These are phyloP conservation scores for Microbotryum intermedium DNA, from an alignment of 1,284 basidiomycete species.

Conservation along the genomic window DNA sequence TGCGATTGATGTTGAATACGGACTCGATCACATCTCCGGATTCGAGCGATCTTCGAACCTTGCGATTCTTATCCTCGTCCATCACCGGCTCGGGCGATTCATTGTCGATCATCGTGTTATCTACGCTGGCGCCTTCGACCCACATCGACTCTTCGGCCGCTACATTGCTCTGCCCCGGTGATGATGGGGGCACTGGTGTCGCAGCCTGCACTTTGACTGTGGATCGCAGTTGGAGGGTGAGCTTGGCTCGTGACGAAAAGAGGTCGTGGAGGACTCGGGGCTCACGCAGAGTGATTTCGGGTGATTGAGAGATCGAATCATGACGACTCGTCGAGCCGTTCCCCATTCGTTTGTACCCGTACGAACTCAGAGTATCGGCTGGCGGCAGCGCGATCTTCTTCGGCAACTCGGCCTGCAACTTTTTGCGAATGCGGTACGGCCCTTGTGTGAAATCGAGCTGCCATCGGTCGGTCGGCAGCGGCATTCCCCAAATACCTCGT, in stretches of 20 bases:
- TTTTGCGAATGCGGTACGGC: constrained; percentile 13
- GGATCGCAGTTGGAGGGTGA: no score
- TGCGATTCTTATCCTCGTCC: constrained; percentile 59
- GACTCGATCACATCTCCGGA: constrained; percentile 84
- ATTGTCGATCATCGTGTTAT: background rate
- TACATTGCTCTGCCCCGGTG: no score
- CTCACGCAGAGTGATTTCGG: background rate
- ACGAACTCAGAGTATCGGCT: no score
- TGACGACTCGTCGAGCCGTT: background rate
- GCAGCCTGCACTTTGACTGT: no score
- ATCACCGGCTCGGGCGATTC: constrained; percentile 32
- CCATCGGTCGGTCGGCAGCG: background rate
- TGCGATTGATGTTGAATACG: constrained; percentile 73
- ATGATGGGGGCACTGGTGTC: no score
- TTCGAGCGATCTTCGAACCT: constrained; percentile 52
- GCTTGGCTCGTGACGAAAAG: background rate
- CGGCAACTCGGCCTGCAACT: constrained; percentile 2
- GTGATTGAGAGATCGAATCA: background rate
- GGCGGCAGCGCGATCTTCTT: background rate
- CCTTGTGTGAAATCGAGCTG: constrained; percentile 17
- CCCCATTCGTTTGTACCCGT: no score
- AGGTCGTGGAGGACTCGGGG: background rate
- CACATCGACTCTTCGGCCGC: constrained; percentile 1
- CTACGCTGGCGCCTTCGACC: background rate
- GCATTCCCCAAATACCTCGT: constrained; percentile 1